A percentile compares a stretch with the other conserved stretches of the same genome.
Evolutionary conservation across 1,139 yeast species (phyloP).

Genomic region (Kurtzmaniella quercitrusa): DNA sequence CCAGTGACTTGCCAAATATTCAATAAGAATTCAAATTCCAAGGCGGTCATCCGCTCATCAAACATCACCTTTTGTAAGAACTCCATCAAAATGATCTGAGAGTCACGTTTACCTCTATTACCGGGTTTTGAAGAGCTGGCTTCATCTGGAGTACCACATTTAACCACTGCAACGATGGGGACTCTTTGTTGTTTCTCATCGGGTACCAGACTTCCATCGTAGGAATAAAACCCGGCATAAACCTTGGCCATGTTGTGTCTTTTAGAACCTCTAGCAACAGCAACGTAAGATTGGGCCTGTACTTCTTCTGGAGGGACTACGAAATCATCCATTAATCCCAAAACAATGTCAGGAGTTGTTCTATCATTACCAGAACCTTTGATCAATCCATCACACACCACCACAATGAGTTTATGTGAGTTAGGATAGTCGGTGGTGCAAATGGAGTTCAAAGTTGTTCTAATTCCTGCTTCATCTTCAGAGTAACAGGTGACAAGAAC

Average conservation of each 20-base stretch:
- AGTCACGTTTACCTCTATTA: constrained; percentile 96
- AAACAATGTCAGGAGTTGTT: constrained; percentile 84
- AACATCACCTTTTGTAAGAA: constrained; percentile 88
- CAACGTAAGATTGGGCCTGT: constrained; percentile 78
- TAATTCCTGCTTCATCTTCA: constrained; percentile 80
- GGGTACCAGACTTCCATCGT: constrained; percentile 70
- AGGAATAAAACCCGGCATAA: constrained; percentile 84
- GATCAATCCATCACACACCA: constrained; percentile 89
- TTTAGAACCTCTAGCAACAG: constrained; percentile 88
- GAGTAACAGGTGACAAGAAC: constrained; percentile 91
- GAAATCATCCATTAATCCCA: constrained; percentile 86
- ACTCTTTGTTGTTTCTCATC: constrained; percentile 82
- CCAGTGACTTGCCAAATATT: constrained; percentile 88
- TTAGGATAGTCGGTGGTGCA: constrained; percentile 94
- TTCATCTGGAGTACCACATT: constrained; percentile 91
- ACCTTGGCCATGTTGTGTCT: constrained; percentile 98
- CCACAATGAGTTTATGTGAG: constrained; percentile 80
- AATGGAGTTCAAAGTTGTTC: constrained; percentile 85
- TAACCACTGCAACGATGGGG: constrained; percentile 78
- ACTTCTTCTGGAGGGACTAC: constrained; percentile 69
- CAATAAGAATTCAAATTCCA: constrained; percentile 77
- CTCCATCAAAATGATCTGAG: constrained; percentile 90
- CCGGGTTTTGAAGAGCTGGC: constrained; percentile 84
- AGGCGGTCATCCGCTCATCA: constrained; percentile 95
- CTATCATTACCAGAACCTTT: constrained; percentile 88